Evolutionary conservation across 108 stramenopile species (phyloP).

Genomic region (Epipyxis sp.): DNA sequence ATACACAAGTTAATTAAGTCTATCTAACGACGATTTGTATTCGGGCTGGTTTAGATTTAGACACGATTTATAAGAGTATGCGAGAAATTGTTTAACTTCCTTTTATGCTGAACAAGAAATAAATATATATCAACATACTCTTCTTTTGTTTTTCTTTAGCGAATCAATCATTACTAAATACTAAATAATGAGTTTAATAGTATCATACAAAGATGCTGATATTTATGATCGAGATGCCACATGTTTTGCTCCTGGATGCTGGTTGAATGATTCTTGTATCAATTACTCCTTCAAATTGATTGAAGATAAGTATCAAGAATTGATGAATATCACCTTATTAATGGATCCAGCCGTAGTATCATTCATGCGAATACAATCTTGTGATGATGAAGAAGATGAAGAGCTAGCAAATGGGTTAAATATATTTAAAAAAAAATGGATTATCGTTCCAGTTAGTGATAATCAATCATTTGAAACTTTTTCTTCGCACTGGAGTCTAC

Average conservation of each 20-base stretch:
- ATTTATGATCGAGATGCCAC: background rate
- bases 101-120: no score
- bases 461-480: background rate
- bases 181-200: background rate
- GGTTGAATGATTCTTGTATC: conserved; percentile 14
- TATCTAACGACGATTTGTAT: no score
- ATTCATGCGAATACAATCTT: background rate
- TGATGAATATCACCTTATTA: background rate
- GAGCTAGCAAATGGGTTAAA: background rate
- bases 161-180: no score
- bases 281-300: background rate
- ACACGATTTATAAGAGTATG: no score
- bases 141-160: no score
- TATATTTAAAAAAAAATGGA: background rate
- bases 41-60: no score
- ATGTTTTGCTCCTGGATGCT: background rate
- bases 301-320: background rate
- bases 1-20: no score
- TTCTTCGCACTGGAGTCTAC: conserved; percentile 2
- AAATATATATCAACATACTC: no score
- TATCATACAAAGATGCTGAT: conserved; percentile 15
- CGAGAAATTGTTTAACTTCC: no score
- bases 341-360: conserved; percentile 8
- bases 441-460: conserved; percentile 1
- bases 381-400: conserved; percentile 3